phyloP scores from a whole-genome alignment of 140 eudicot genomes.

The Stevia rebaudiana region DNA sequence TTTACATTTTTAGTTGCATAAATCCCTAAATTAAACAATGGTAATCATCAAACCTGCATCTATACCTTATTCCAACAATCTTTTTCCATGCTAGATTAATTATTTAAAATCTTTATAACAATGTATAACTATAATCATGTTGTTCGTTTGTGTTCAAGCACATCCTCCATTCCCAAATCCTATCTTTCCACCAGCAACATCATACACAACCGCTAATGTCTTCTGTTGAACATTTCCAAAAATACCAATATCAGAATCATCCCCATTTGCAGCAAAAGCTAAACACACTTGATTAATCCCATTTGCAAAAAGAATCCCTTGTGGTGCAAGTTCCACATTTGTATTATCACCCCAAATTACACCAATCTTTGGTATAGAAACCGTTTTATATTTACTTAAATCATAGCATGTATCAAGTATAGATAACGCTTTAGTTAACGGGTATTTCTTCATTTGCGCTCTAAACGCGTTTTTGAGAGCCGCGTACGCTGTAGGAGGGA shows the following conservation, averaged over 20 bases:
- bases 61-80: conserved; percentile 29
- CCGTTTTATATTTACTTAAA: conserved; percentile 28
- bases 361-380: conserved; percentile 41
- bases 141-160: conserved; percentile 18
- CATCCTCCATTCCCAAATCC: conserved; percentile 63
- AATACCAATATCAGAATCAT: conserved; percentile 35
- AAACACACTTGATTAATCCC: conserved; percentile 36
- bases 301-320: conserved; percentile 31
- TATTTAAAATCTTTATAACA: not conserved
- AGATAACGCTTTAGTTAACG: conserved; percentile 38
- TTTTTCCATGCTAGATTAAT: not conserved
- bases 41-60: conserved; percentile 10
- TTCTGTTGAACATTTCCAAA: conserved; percentile 65
- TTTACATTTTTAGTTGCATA: conserved; percentile 22
- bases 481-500: conserved; percentile 66
- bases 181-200: conserved; percentile 53
- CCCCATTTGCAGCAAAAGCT: conserved; percentile 59
- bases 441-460: conserved; percentile 46
- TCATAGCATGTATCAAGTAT: conserved; percentile 86
- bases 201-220: conserved; percentile 60
- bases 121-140: not conserved
- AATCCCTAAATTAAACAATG: conserved; percentile 23
- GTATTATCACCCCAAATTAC: conserved; percentile 44
- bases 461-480: conserved; percentile 43
- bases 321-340: conserved; percentile 19